Percentiles rank a stretch among this genome's conserved stretches.
These are phyloP conservation scores for Torulaspora franciscae DNA, from an alignment of 805 yeast genomes.

Conservation along the genomic window DNA sequence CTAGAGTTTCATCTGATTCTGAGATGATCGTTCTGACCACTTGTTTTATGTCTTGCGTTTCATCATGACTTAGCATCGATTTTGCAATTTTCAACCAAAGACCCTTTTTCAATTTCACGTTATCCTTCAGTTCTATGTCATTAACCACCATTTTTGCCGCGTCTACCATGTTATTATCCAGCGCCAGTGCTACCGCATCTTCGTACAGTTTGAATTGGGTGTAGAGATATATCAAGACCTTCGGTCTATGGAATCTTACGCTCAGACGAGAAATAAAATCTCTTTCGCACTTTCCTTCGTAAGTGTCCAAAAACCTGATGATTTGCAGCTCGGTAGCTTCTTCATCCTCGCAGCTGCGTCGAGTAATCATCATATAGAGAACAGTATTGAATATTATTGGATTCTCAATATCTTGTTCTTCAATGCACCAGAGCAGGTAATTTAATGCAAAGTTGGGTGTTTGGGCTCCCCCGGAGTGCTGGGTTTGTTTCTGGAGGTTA, in stretches of 20 bases:
- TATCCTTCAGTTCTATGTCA: slow-evolving; percentile 35
- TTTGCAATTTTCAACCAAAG: slow-evolving; percentile 64
- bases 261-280: slow-evolving; percentile 75
- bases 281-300: slow-evolving; percentile 45
- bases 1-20: slow-evolving; percentile 47
- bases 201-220: slow-evolving; percentile 65
- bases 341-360: slow-evolving; percentile 22
- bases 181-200: slow-evolving; percentile 73
- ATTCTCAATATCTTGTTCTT: slow-evolving; percentile 41
- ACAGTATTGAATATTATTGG: slow-evolving; percentile 62
- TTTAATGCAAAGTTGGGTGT: slow-evolving; percentile 59
- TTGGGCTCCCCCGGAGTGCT: not conserved
- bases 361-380: slow-evolving; percentile 57
- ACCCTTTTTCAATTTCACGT: slow-evolving; percentile 51
- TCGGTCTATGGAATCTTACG: slow-evolving; percentile 50
- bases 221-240: slow-evolving; percentile 69
- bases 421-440: slow-evolving; percentile 54
- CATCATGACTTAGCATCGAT: slow-evolving; percentile 29
- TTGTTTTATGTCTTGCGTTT: slow-evolving; percentile 29
- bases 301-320: slow-evolving; percentile 46
- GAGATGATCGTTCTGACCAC: slow-evolving; percentile 36
- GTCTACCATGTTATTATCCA: slow-evolving; percentile 46
- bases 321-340: slow-evolving; percentile 44
- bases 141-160: slow-evolving; percentile 26
- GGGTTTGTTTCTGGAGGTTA: slow-evolving; percentile 29